phyloP scores from a whole-genome alignment of 2,329 filamentous ascomycete species.

The Pseudogymnoascus sp. region DNA sequence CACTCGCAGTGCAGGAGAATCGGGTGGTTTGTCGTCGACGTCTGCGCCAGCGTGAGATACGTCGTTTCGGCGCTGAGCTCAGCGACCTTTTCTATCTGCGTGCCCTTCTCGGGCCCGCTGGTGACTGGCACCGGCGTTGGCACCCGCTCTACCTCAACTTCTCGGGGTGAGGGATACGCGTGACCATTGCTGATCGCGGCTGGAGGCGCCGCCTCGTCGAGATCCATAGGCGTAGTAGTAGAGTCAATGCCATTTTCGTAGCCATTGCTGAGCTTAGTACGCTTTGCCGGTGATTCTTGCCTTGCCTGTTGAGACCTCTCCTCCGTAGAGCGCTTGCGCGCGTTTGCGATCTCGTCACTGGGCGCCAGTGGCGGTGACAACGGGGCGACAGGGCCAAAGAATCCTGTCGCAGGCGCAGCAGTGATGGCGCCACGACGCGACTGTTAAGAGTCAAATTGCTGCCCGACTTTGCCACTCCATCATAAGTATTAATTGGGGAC shows the following conservation, averaged over 20 bases:
- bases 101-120: conserved; percentile 54
- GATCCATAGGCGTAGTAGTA: conserved; percentile 50
- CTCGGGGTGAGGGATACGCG: conserved; percentile 53
- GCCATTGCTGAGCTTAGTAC: conserved; percentile 52
- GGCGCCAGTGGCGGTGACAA: conserved; percentile 17
- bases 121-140: conserved; percentile 46
- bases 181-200: conserved; percentile 35
- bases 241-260: conserved; percentile 42
- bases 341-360: conserved; percentile 21
- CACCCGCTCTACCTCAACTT: conserved; percentile 45
- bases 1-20: conserved; percentile 61
- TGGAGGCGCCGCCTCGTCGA: conserved; percentile 38
- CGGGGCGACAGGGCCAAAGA: conserved; percentile 27
- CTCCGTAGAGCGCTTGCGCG: conserved; percentile 26
- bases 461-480: background rate
- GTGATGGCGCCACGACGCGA: conserved; percentile 13
- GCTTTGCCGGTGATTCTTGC: conserved; percentile 50
- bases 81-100: conserved; percentile 54
- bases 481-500: background rate
- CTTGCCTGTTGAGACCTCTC: conserved; percentile 32
- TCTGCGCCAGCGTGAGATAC: conserved; percentile 45
- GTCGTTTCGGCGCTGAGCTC: conserved; percentile 51
- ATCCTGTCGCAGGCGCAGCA: conserved; percentile 18
- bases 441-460: conserved; percentile 11
- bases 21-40: conserved; percentile 40